Evolutionary conservation across 768 basidiomycete genomes (phyloP), one percentile per base, ranked within the genome.

Genomic region (Lyophyllum atratum): DNA sequence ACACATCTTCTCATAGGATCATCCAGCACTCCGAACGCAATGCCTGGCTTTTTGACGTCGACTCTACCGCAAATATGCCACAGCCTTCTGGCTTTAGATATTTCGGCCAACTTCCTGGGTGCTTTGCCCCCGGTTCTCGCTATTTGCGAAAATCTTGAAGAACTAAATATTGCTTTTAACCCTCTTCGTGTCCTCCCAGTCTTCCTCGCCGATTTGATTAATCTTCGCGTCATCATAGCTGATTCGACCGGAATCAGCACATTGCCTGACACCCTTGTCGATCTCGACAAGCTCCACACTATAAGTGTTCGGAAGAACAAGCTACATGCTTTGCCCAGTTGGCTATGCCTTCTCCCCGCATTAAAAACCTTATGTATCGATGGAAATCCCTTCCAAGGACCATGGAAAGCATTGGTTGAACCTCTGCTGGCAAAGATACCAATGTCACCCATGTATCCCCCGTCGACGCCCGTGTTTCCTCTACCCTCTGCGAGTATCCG

Each of bases 1-100:
- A 99, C 96, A 0, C 96, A 99, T 79, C 82, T 99, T 47, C 80
- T 98, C 28, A 83, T 99, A 39, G 87, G 91, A n/a, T 87, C 87
- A 19, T 90, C 89, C 1, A 78, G 74, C 56, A 91, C 87, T 3
- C 92, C 90, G 34, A 91, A 87, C 64, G 84, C 82, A 49, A 82
- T 98, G 55, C 89, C 92, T 19, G 65, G 82, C 2, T 92, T 95
- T 69, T 80, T 98, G 54, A 80, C 85, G 11, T 76, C 70, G 51
- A 78, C 80, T 7, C 75, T 98, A 3, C 92, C 92, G 24, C 82
- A 84, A 59, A 90, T 95, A 56, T 79, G 82, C 44, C 76, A 81
- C 49, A 87, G 91, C 25, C 83, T 99, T 43, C 85, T 99, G 55
- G 94, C 92, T 10, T 84, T 98, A 44, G 97, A 99, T 73, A 90